Evolutionary conservation across 1,284 basidiomycete species (phyloP), one percentile per base, ranked within the genome.

Genomic region (Phellopilus nigrolimitatus): DNA sequence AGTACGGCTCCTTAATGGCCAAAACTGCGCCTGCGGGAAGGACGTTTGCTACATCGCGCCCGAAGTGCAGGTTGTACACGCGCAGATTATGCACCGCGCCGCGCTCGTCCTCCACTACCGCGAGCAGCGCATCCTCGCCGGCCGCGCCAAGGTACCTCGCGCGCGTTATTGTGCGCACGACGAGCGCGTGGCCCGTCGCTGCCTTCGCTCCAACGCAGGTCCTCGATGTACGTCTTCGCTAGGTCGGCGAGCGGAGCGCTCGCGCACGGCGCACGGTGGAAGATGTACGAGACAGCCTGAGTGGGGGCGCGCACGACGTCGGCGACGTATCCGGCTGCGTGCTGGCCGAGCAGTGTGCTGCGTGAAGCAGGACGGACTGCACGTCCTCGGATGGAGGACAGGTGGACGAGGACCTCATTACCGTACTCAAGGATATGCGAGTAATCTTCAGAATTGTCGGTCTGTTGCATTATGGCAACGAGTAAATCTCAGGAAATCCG

Each of bases 1-100:
- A 55, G 34, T 55, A 55, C 13, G 53, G 53, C 25, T 51, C 53
- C 37, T 55, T 55, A 38, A 55, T 47, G 21, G 53, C 53, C n/a
- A 55, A 28, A 27, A 40, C 25, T 19, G 44, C 19, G 4, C 53
- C 49, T 6, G 38, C 24, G 13, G 53, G 48, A 21, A 55, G 38
- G 1, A 55, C 36, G 24, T 55, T 44, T 3, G 43, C 38, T 1
- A 22, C 15, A 10, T 22, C 17, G 4, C 41, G 40, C 30, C 38
- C 39, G 25, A 33, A 48, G 15, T 43, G 28, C 7, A 45, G 19
- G 33, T 54, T 54, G 17, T 50, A 50, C n/a, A 55, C 34, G 21
- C 48, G 49, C 10, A 55, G 21, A 22, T 41, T 47, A 39, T 46
- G 49, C 12, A 51, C 49, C 10, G 53, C 31, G 9, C 49, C 44